Percentiles rank a stretch among this genome's conserved stretches.
Evolutionary conservation across 805 yeast genomes (phyloP).

Genomic region (Pichia rugopelliculosa): DNA sequence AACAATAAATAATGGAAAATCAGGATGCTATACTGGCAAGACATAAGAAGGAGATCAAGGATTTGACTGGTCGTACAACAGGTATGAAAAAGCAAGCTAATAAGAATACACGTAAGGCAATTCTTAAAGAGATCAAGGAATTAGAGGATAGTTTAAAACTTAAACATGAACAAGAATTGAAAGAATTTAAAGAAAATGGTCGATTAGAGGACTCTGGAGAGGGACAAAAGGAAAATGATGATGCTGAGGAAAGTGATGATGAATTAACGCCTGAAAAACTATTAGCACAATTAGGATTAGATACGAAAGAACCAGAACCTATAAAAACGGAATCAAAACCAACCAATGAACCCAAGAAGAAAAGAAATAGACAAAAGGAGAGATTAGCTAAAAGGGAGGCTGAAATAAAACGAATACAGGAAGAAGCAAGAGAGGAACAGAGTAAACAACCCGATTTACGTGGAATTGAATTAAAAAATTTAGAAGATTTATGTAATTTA

Average conservation of each 20-base stretch:
- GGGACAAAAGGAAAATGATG: conserved; percentile 20
- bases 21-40: conserved; percentile 47
- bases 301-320: conserved; percentile 6
- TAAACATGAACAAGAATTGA: conserved; percentile 50
- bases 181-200: conserved; percentile 14
- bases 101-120: conserved; percentile 67
- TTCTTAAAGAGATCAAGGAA: conserved; percentile 49
- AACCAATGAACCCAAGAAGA: conserved; percentile 18
- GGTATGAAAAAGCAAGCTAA: conserved; percentile 79
- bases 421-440: conserved; percentile 70
- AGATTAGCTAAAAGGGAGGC: conserved; percentile 70
- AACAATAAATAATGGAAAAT: conserved; percentile 22
- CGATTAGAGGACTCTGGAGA: conserved; percentile 2
- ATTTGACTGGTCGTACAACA: conserved; percentile 59
- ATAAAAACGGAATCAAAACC: background rate
- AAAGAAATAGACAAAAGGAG: conserved; percentile 80
- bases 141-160: conserved; percentile 49
- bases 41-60: conserved; percentile 64
- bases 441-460: conserved; percentile 56
- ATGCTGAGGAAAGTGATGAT: conserved; percentile 52
- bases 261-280: conserved; percentile 53
- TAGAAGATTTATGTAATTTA: conserved; percentile 44
- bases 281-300: conserved; percentile 39
- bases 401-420: conserved; percentile 51
- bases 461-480: conserved; percentile 61